A percentile compares a stretch with the other conserved stretches of the same genome.
Evolutionary conservation across 345 rosid genomes (phyloP).

Genomic region (Eucalyptus marginata): DNA sequence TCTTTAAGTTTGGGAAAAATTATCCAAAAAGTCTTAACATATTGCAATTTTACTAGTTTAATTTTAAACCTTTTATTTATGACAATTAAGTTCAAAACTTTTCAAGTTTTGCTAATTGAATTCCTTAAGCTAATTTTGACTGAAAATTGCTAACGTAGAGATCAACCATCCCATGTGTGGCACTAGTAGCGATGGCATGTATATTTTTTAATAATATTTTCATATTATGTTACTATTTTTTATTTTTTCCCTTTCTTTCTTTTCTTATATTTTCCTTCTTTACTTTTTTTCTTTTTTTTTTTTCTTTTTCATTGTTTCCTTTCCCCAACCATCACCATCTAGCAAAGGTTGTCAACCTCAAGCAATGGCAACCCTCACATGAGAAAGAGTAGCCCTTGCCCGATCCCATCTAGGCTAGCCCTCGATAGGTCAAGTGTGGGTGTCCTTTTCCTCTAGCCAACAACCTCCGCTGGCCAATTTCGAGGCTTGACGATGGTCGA

Average conservation of each 20-base stretch:
- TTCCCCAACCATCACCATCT: neutral
- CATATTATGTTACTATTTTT: too few species aligned
- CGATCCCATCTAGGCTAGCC: neutral
- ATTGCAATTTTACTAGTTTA: too few species aligned
- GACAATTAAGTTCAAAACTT: too few species aligned
- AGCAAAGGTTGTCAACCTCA: neutral
- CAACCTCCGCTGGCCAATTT: neutral
- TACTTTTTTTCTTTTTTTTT: too few species aligned
- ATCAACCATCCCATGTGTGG: neutral
- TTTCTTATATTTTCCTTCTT: too few species aligned
- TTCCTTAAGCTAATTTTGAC: too few species aligned
- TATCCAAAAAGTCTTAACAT: neutral
- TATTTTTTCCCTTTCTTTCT: too few species aligned
- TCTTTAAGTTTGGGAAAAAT: neutral
- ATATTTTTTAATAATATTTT: too few species aligned
- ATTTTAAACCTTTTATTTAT: neutral
- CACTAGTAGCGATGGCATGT: accelerated
- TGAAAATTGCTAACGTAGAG: accelerated
- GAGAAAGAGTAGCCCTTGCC: neutral
- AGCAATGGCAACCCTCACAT: neutral
- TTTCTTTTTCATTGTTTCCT: too few species aligned
- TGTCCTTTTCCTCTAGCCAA: neutral
- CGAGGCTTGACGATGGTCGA: neutral
- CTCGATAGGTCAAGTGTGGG: neutral
- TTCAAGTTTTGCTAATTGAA: neutral